Evolutionary conservation across 495 filamentous ascomycete genomes (phyloP), one percentile per base, ranked within the genome.

Genomic region (Aspergillus kassunensis): DNA sequence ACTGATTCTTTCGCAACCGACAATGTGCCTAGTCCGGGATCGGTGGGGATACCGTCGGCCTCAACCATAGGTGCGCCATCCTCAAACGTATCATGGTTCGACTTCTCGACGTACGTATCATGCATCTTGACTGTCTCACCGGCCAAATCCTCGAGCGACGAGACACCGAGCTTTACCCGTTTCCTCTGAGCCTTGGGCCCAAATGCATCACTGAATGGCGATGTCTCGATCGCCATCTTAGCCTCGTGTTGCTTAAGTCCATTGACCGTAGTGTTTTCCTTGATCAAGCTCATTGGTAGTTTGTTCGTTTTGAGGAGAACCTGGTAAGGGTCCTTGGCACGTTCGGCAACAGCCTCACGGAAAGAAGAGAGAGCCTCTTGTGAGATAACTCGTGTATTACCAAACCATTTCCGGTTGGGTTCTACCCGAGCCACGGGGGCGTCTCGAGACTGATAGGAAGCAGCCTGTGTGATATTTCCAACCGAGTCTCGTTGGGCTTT

Each of bases 261-360:
- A 64, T 93, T 91, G 21, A 75, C 72, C 13, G 69, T 74, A 45
- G 80, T 68, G 33, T 78, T 78, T 53, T 90, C 87, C 54, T 78
- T 70, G 53, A 92, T 87, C 62, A 91, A 72, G 44, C 75, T 87
- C 89, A 95, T 89, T 18, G 90, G 89, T 33, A 96, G 72, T 71
- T 97, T 97, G 68, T 97, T 97, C 43, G 85, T 86, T 74, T 96
- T 96, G 27, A 98, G 73, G 9, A 97, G 81, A 40, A 95, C 91
- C 47, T 87, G 81, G 70, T 96, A 96, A 1, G 95, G 95, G 64
- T 98, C 92, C 18, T 85, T 84, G 18, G 88, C 84, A 69, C 89
- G 85, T 69, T 91, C 91, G 9, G 88, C 89, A 66, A 97, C 91
- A 12, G 93, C 95, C 52, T 95, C 89, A 40, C 95, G 84, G 71